Evolutionary conservation across 768 basidiomycete genomes (phyloP).

Genomic region (Leccinum subtestaceum): DNA sequence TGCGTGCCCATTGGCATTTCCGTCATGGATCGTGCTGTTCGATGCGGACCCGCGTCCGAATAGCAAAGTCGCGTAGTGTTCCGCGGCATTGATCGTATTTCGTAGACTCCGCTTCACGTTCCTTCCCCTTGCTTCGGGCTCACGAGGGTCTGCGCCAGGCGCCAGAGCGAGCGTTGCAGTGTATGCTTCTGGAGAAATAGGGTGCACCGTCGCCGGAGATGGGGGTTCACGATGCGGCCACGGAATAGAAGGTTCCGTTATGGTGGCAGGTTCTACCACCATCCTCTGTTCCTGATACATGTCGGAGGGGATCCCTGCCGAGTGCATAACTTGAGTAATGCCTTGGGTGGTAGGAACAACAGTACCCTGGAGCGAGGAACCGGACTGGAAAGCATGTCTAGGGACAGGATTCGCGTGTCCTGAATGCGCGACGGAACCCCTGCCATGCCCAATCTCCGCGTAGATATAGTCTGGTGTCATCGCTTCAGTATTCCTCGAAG

Average conservation of each 20-base stretch:
- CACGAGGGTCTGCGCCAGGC: constrained; percentile 28
- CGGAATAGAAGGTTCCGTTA: constrained; percentile 24
- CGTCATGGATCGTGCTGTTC: constrained; percentile 23
- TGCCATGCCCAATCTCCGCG: constrained; percentile 75
- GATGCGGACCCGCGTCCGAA: constrained; percentile 51
- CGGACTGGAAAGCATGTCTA: constrained; percentile 25
- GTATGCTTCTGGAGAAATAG: constrained; percentile 39
- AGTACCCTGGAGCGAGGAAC: constrained; percentile 19
- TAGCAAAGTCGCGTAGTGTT: constrained; percentile 65
- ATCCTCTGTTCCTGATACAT: constrained; percentile 15
- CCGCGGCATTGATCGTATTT: constrained; percentile 66
- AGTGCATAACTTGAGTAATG: constrained; percentile 36
- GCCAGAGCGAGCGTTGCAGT: constrained; percentile 36
- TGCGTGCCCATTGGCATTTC: constrained; percentile 19
- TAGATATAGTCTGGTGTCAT: constrained; percentile 72
- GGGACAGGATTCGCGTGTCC: constrained; percentile 17
- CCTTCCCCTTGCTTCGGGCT: constrained; percentile 48
- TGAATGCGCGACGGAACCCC: constrained; percentile 40
- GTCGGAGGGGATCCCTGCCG: constrained; percentile 29
- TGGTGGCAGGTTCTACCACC: constrained; percentile 10
- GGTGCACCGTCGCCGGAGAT: constrained; percentile 34
- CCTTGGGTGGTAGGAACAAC: constrained; percentile 28
- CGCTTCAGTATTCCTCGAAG: constrained; percentile 48
- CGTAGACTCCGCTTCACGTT: constrained; percentile 65
- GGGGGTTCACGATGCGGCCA: constrained; percentile 47